Evolutionary conservation across 495 filamentous ascomycete species (phyloP).

Genomic region (Chaetomium cochliodes): DNA sequence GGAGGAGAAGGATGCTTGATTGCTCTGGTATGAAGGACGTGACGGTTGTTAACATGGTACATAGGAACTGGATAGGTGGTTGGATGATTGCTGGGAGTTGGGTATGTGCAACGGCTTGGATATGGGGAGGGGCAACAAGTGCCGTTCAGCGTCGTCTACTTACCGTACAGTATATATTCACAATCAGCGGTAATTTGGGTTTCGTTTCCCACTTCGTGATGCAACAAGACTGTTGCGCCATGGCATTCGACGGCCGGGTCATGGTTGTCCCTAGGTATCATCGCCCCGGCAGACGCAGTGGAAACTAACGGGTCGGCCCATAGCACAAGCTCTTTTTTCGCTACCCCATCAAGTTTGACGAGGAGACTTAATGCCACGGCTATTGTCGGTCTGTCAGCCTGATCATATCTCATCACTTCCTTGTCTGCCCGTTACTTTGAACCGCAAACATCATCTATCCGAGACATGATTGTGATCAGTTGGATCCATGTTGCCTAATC

Average conservation of each 20-base stretch:
- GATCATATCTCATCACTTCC: too few species aligned
- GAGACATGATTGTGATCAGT: neutral
- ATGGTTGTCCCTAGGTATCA: constrained; percentile 1
- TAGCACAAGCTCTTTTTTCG: neutral
- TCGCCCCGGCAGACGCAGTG: neutral
- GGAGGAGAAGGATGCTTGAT: constrained; percentile 15
- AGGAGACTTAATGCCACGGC: too few species aligned
- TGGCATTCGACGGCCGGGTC: neutral
- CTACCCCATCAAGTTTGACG: neutral
- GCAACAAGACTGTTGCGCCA: too few species aligned
- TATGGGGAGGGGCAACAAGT: too few species aligned
- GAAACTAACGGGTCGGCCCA: neutral
- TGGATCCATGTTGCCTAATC: neutral
- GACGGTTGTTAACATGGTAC: neutral
- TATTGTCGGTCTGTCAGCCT: too few species aligned
- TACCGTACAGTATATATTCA: neutral
- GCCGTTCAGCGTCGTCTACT: neutral
- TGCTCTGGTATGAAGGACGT: neutral
- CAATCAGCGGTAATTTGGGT: neutral
- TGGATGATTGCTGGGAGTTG: too few species aligned
- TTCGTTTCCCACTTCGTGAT: neutral
- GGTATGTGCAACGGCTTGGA: neutral
- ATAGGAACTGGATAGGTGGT: too few species aligned
- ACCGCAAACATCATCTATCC: neutral
- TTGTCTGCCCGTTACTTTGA: neutral